These are phyloP conservation scores for Cladophialophora carrionii DNA, from an alignment of 2,329 filamentous ascomycete species.

Conservation along the genomic window DNA sequence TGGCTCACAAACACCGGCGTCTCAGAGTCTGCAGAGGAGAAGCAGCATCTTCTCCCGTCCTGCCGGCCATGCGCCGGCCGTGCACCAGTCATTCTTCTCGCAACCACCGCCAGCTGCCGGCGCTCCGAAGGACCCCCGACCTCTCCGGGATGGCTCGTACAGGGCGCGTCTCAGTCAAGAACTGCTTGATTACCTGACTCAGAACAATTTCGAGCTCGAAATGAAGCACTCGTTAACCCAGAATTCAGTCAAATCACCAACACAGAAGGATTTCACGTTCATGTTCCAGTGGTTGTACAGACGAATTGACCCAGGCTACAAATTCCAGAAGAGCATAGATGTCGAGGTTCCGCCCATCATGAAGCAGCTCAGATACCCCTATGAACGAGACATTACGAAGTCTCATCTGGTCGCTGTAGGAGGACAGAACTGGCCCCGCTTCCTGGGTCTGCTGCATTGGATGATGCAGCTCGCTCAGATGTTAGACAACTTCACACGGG, in stretches of 20 bases:
- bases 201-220: conserved; percentile 96
- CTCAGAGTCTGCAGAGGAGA: conserved; percentile 61
- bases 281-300: conserved; percentile 99
- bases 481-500: conserved; percentile 78
- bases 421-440: conserved; percentile 95
- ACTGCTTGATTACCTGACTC: conserved; percentile 84
- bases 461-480: conserved; percentile 98
- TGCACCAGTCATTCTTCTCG: conserved; percentile 92
- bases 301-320: conserved; percentile 89
- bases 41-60: conserved; percentile 84
- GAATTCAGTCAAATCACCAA: conserved; percentile 90
- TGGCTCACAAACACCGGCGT: conserved; percentile 57
- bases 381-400: conserved; percentile 93
- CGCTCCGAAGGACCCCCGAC: conserved; percentile 82
- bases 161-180: conserved; percentile 85
- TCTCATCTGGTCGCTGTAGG: conserved; percentile 93
- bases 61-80: conserved; percentile 68
- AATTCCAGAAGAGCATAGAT: conserved; percentile 92
- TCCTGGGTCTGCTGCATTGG: conserved; percentile 93
- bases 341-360: conserved; percentile 90
- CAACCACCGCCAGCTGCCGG: conserved; percentile 80
- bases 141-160: conserved; percentile 77
- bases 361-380: conserved; percentile 92
- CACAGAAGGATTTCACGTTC: conserved; percentile 95
- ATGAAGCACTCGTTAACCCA: conserved; percentile 93